Evolutionary conservation across 2,329 filamentous ascomycete species (phyloP).

Genomic region (Zarea fungicola): DNA sequence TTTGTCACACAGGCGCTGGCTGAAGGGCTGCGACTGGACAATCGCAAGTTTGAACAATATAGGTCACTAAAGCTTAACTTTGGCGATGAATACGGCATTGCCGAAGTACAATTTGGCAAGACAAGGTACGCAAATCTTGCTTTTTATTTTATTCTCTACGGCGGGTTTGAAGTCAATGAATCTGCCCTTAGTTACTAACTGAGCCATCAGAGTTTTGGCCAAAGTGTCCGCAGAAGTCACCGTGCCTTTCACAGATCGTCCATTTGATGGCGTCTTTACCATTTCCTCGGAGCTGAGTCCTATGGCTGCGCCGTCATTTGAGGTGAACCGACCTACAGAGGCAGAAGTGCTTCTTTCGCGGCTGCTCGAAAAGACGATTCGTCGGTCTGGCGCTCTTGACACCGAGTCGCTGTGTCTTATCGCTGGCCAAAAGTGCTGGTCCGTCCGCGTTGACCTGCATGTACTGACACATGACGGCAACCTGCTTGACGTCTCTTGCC

Average conservation of each 20-base stretch:
- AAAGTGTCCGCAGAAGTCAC: constrained; percentile 86
- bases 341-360: constrained; percentile 81
- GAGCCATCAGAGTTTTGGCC: constrained; percentile 64
- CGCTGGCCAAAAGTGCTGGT: constrained; percentile 87
- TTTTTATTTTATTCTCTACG: too few relatives aligned
- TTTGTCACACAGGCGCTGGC: constrained; percentile 81
- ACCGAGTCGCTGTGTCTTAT: constrained; percentile 94
- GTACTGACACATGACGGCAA: constrained; percentile 88
- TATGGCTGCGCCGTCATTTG: constrained; percentile 87
- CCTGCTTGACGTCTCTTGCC: constrained; percentile 77
- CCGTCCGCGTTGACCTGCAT: constrained; percentile 85
- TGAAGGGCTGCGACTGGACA: constrained; percentile 78
- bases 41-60: constrained; percentile 74
- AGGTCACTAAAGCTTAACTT: constrained; percentile 73
- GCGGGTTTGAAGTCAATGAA: constrained; percentile 16
- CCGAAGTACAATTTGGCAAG: constrained; percentile 81
- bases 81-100: constrained; percentile 85
- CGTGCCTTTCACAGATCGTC: constrained; percentile 78
- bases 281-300: constrained; percentile 88
- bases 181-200: constrained; percentile 10
- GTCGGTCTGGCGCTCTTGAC: constrained; percentile 85
- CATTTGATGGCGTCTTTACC: constrained; percentile 92
- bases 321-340: constrained; percentile 77
- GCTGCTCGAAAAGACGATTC: constrained; percentile 88
- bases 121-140: too few relatives aligned